Conservation (phyloP, 73 alveolate genomes). For the Uronychia setigera region DNA sequence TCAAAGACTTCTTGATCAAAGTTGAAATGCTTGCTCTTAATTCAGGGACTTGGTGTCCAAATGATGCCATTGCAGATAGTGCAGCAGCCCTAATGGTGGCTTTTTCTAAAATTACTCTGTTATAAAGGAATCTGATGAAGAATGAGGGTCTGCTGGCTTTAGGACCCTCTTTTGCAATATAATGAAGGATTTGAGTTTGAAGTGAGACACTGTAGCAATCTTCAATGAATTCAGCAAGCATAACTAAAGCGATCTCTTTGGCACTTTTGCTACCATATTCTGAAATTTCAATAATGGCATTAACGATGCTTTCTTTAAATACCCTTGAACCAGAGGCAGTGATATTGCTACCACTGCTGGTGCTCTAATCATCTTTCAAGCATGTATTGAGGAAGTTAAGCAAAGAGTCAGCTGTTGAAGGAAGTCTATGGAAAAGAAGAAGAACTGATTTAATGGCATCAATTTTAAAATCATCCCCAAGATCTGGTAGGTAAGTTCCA, state of each 20-base stretch:
- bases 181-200: slow-evolving; percentile 86
- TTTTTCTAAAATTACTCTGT: slow-evolving; percentile 88
- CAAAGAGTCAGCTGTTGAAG: slow-evolving; percentile 86
- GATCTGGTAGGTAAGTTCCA: slow-evolving; percentile 78
- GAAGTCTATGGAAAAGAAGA: slow-evolving; percentile 73
- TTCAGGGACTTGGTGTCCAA: slow-evolving; percentile 74
- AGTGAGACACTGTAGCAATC: slow-evolving; percentile 94
- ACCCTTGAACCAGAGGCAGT: slow-evolving; percentile 6
- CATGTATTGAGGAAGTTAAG: slow-evolving; percentile 85
- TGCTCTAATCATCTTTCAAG: slow-evolving; percentile 82
- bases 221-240: slow-evolving; percentile 93
- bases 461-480: slow-evolving; percentile 77
- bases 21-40: slow-evolving; percentile 70
- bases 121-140: slow-evolving; percentile 92
- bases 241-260: slow-evolving; percentile 80
- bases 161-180: slow-evolving; percentile 92
- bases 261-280: slow-evolving; percentile 56
- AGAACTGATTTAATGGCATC: slow-evolving; percentile 77
- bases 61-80: slow-evolving; percentile 88
- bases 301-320: slow-evolving; percentile 78
- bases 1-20: slow-evolving; percentile 75
- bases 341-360: background rate
- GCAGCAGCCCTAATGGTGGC: slow-evolving; percentile 97
- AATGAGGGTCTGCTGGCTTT: slow-evolving; percentile 81
- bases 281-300: slow-evolving; percentile 76